These are phyloP conservation scores for Benincasa hispida DNA, from an alignment of 306 rosid genomes.

Conservation along the genomic window DNA sequence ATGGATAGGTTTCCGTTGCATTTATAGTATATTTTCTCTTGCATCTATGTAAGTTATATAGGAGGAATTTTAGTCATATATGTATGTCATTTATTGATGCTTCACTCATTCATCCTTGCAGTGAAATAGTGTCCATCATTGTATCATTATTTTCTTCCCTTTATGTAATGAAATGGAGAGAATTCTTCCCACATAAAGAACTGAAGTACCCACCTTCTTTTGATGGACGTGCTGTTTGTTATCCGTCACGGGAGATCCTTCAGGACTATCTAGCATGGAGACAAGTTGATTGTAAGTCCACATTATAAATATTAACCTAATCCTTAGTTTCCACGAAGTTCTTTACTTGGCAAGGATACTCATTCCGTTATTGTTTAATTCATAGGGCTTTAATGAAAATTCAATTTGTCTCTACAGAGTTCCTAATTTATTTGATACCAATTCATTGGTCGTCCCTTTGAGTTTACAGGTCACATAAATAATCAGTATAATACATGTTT, in stretches of 20 bases:
- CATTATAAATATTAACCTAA: not conserved
- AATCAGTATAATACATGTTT: conserved; percentile 86
- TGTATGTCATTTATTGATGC: not conserved
- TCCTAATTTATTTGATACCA: not conserved
- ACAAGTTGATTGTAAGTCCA: conserved; percentile 72
- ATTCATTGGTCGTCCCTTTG: not conserved
- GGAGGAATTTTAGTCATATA: not conserved
- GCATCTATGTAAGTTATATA: not conserved
- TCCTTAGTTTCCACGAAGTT: not conserved
- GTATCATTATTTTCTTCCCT: conserved; percentile 64
- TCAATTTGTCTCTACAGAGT: not conserved
- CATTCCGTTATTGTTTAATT: not conserved
- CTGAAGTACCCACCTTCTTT: conserved; percentile 57
- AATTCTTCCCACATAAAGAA: conserved; percentile 34
- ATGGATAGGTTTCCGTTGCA: not conserved
- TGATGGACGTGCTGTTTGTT: conserved; percentile 79
- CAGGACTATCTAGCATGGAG: conserved; percentile 81
- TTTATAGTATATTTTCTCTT: not conserved
- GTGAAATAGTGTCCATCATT: conserved; percentile 39
- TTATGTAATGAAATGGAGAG: conserved; percentile 51
- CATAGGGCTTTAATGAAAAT: not conserved
- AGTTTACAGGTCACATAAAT: conserved; percentile 57
- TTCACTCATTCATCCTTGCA: conserved; percentile 18
- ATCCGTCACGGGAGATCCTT: conserved; percentile 57
- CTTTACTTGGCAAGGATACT: not conserved